Conservation (phyloP, 2,329 filamentous ascomycete species). For the Penicillium concentricum region DNA sequence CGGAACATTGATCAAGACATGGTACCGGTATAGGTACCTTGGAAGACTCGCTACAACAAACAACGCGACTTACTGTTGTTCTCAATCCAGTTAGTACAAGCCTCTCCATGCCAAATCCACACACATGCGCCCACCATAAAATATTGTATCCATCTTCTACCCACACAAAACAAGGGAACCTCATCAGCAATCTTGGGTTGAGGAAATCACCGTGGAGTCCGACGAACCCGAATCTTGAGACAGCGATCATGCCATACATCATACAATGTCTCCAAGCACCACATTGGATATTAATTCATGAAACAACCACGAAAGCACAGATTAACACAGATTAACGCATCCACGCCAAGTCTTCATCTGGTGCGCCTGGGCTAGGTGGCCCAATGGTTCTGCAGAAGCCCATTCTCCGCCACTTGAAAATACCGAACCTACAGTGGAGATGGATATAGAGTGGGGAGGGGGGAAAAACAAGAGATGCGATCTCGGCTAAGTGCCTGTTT, state of each 20-base stretch:
- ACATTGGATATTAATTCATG: background rate
- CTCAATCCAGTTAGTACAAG: background rate
- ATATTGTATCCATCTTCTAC: background rate
- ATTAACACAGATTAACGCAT: background rate
- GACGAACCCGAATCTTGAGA: background rate
- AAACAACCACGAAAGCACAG: background rate
- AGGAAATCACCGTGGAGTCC: background rate
- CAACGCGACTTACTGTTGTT: background rate
- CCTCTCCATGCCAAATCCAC: background rate
- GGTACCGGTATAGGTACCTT: background rate
- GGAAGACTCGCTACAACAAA: background rate
- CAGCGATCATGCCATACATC: background rate
- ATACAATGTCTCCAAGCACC: background rate
- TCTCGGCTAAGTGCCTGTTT: background rate
- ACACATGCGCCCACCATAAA: background rate
- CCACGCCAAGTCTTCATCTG: background rate
- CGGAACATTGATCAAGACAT: background rate
- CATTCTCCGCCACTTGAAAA: background rate
- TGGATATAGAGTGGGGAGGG: background rate
- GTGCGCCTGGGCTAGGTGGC: background rate
- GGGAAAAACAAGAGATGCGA: background rate
- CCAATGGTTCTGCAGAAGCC: background rate
- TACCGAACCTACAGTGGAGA: constrained; percentile 1
- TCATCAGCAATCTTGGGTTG: background rate
- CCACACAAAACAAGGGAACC: background rate